phyloP scores from a whole-genome alignment of 225 moss, liverwort and hornwort genomes.

The Sphagnum tenellum region DNA sequence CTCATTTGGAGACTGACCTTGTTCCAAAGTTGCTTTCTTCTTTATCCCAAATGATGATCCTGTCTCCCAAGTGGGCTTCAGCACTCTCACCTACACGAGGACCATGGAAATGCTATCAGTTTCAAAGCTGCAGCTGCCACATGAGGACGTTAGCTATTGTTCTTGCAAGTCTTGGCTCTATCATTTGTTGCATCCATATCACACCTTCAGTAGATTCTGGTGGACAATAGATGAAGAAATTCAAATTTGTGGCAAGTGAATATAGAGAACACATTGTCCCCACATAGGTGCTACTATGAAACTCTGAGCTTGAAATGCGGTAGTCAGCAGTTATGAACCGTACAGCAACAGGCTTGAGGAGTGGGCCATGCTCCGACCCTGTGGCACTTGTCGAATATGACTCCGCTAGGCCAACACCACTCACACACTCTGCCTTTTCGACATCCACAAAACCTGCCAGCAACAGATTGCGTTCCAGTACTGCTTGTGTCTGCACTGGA shows the following conservation, averaged over 20 bases:
- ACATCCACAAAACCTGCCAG: constrained; percentile 55
- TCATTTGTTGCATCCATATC: too few relatives aligned
- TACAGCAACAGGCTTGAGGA: constrained; percentile 45
- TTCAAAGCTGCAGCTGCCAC: too few relatives aligned
- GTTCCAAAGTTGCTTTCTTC: constrained; percentile 24
- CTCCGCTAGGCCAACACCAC: constrained; percentile 28
- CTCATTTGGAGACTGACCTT: too few relatives aligned
- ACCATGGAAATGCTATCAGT: background rate
- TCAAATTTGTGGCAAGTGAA: too few relatives aligned
- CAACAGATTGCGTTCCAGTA: constrained; percentile 41
- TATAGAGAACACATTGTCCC: too few relatives aligned
- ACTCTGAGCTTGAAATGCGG: too few relatives aligned
- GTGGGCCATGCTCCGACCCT: constrained; percentile 17
- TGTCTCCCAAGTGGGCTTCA: constrained; percentile 56
- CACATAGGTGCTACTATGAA: too few relatives aligned
- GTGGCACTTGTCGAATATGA: constrained; percentile 9
- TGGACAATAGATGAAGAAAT: too few relatives aligned
- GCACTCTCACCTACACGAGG: constrained; percentile 39
- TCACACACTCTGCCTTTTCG: constrained; percentile 20
- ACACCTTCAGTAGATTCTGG: too few relatives aligned
- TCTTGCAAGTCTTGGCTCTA: too few relatives aligned
- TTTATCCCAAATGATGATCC: constrained; percentile 51
- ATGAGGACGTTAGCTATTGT: too few relatives aligned
- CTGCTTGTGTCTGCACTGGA: constrained; percentile 28
- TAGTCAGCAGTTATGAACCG: too few relatives aligned